Base-by-base conservation (phyloP, 805 yeast genomes). In the Candida gorgasii region DNA sequence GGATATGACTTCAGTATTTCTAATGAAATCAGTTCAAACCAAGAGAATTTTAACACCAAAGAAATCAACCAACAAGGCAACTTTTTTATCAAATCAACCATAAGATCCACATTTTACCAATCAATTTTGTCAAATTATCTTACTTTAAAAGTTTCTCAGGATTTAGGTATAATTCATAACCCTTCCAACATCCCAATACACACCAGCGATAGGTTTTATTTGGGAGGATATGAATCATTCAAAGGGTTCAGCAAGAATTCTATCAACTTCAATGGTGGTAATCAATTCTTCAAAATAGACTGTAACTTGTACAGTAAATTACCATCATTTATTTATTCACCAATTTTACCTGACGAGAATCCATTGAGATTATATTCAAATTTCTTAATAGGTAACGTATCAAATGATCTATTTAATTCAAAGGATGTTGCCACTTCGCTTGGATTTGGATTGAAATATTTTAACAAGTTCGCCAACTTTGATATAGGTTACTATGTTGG, bases 191-290 rank as follows among this genome's bases (percentile, higher is more conserved):
- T 48, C 12, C 49, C 65, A 42, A 63, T 86, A 1, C 90, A 86
- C 54, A 56, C 83, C 22, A 75, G 83, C 57, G 99, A 92, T 61
- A 76, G 86, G 49, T 92, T 90, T 59, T 87, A 82, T 55, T 69
- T 86, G 34, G 95, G 97, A 13, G 97, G 96, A 0, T 77, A 82
- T 11, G 75, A 80, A 42, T 84, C 83, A 41, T 79, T 89, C 20
- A 71, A 85, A 44, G 89, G 90, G 1, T 87, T 85, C 55, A 71
- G 77, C 24, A 67, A 75, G 40, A 83, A 83, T 66, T 79, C 87
- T 0, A 59, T 86, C 26, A 90, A 93, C 11, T 80, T 83, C 1
- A 70, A 79, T 44, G 96, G 96, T 5, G 96, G 95, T 5, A 77
- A 79, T 28, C 74, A 71, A 42, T 81, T 72, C 54, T 60, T 75